Percentiles rank a stretch among this genome's conserved stretches.
These are phyloP conservation scores for Xylaria cubensis DNA, from an alignment of 495 filamentous ascomycete species.

Conservation along the genomic window DNA sequence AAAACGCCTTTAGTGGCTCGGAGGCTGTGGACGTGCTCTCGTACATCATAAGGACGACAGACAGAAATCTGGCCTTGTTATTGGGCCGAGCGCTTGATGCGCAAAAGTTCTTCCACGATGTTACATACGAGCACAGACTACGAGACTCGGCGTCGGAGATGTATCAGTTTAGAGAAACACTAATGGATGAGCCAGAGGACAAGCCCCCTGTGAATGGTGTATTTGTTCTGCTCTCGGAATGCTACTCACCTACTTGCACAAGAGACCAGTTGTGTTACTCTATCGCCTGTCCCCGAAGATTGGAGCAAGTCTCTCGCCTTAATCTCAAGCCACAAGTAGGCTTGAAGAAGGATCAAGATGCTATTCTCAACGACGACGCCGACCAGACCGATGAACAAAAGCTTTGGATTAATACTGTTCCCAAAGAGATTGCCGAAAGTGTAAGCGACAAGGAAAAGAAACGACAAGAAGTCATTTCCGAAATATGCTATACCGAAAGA, in stretches of 20 bases:
- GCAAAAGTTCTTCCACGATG: conserved; percentile 99
- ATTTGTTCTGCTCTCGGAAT: conserved; percentile 94
- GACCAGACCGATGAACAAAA: conserved; percentile 96
- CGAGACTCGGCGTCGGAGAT: conserved; percentile 90
- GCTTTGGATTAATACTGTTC: conserved; percentile 98
- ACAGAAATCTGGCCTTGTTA: conserved; percentile 91
- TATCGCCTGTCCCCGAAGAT: conserved; percentile 91
- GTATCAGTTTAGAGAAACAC: conserved; percentile 94
- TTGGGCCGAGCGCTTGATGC: conserved; percentile 94
- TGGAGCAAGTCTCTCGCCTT: conserved; percentile 93
- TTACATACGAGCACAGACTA: conserved; percentile 95
- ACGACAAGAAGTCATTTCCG: conserved; percentile 96
- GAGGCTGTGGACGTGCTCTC: conserved; percentile 95
- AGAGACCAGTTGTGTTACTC: conserved; percentile 96
- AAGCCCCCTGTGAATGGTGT: conserved; percentile 89
- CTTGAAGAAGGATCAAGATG: conserved; percentile 80
- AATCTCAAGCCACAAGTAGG: conserved; percentile 92
- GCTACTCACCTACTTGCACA: conserved; percentile 97
- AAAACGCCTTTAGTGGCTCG: conserved; percentile 90
- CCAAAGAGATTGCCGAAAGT: conserved; percentile 90
- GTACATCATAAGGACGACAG: conserved; percentile 94
- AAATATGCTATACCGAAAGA: conserved; percentile 97
- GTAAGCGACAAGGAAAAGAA: conserved; percentile 93
- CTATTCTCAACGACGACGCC: conserved; percentile 74
- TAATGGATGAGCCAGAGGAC: conserved; percentile 81